A percentile compares a stretch with the other conserved stretches of the same genome.
These are phyloP conservation scores for Crithidia bombi DNA, from an alignment of 208 protist species.

Conservation along the genomic window DNA sequence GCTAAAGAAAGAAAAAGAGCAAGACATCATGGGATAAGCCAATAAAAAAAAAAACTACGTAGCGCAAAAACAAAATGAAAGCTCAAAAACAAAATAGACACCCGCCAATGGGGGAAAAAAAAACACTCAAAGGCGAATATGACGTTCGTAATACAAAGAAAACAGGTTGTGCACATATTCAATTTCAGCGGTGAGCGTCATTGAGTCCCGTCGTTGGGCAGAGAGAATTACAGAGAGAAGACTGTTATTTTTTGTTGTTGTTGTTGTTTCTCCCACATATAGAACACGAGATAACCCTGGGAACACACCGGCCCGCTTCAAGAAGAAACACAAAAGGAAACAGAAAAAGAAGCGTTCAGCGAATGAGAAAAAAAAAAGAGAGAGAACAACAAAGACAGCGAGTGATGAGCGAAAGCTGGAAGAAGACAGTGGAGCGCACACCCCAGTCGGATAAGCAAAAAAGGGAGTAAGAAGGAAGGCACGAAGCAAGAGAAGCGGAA, in stretches of 20 bases:
- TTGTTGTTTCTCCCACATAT: too few species aligned
- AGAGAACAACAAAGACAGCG: background rate
- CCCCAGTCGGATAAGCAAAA: background rate
- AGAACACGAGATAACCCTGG: too few species aligned
- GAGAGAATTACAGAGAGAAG: too few species aligned
- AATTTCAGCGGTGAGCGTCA: background rate
- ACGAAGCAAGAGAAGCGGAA: background rate
- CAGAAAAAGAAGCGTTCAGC: background rate
- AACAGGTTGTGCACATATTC: conserved; percentile 2
- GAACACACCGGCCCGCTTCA: too few species aligned
- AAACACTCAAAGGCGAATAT: too few species aligned
- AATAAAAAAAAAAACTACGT: background rate
- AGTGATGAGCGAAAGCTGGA: too few species aligned
- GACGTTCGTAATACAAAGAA: too few species aligned
- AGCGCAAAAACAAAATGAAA: background rate
- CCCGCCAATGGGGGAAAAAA: too few species aligned
- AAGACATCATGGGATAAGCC: background rate
- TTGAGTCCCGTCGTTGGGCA: too few species aligned
- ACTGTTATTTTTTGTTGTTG: too few species aligned
- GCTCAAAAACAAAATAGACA: too few species aligned
- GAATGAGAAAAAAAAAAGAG: conserved; percentile 1
- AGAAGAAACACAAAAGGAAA: background rate
- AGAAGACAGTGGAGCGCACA: too few species aligned
- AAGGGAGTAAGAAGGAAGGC: conserved; percentile 2
- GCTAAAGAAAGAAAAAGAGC: background rate